These are phyloP conservation scores for Sarocladium strictum DNA, from an alignment of 2,329 filamentous ascomycete genomes.

Conservation along the genomic window DNA sequence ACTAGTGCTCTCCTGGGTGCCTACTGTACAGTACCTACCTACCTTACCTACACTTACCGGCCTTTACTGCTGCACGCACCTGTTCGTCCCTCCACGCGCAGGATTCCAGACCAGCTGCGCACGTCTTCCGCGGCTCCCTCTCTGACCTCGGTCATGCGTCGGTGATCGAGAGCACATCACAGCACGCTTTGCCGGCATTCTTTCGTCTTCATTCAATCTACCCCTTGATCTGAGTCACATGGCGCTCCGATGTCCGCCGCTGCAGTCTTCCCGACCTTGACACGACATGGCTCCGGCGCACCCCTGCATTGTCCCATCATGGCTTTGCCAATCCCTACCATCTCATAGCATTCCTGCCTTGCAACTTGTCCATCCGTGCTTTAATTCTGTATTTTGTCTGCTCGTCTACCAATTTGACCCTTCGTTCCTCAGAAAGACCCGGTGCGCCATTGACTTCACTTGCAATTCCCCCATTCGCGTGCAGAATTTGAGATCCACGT, in stretches of 20 bases:
- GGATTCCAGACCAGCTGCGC: neutral
- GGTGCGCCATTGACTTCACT: neutral
- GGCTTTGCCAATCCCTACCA: neutral
- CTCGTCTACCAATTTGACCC: neutral
- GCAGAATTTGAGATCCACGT: no score
- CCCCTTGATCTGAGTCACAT: constrained; percentile 1
- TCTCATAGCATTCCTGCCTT: no score
- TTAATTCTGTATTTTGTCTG: neutral
- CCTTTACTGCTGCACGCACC: no score
- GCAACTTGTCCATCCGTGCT: no score
- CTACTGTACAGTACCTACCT: no score
- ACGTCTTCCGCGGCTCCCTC: neutral
- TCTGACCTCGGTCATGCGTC: neutral
- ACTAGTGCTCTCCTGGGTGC: no score
- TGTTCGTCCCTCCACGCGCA: no score
- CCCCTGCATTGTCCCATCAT: neutral
- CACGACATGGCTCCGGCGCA: neutral
- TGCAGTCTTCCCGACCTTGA: neutral
- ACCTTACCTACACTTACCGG: no score
- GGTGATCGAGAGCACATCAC: neutral
- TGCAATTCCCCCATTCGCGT: neutral
- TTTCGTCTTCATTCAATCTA: neutral
- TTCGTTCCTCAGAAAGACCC: no score
- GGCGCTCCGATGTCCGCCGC: constrained; percentile 1
- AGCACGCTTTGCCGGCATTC: neutral